These are phyloP conservation scores for Aspergillus novofumigatus DNA, from an alignment of 2,329 filamentous ascomycete species.

Conservation along the genomic window DNA sequence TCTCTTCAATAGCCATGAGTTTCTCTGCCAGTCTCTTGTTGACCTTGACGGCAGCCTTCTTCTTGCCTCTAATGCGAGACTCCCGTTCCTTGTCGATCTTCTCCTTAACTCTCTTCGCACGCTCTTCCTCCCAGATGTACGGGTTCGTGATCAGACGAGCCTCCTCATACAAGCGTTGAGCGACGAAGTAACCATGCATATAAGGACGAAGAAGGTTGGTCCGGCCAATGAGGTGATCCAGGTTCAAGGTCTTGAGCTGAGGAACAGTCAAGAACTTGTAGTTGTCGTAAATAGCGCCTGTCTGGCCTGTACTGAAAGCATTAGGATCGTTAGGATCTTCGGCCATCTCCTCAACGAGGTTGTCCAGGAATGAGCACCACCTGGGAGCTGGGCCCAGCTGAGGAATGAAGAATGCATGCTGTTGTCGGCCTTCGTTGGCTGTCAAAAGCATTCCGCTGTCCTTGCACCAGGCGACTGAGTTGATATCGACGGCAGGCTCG, in stretches of 20 bases:
- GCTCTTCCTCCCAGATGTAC: slow-evolving; percentile 88
- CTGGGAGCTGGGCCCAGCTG: slow-evolving; percentile 87
- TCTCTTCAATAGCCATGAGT: slow-evolving; percentile 58
- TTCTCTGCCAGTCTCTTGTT: slow-evolving; percentile 66
- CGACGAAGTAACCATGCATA: slow-evolving; percentile 99
- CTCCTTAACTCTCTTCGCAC: slow-evolving; percentile 84
- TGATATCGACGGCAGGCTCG: slow-evolving; percentile 90
- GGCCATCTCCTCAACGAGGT: slow-evolving; percentile 97
- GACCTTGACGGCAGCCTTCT: slow-evolving; percentile 87
- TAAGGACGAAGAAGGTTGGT: slow-evolving; percentile 88
- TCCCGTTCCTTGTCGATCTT: slow-evolving; percentile 98
- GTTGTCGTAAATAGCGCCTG: slow-evolving; percentile 88
- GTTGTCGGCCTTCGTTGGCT: slow-evolving; percentile 92
- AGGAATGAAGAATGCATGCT: slow-evolving; percentile 92
- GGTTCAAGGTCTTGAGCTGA: slow-evolving; percentile 77
- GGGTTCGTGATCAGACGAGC: slow-evolving; percentile 89
- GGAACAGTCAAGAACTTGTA: slow-evolving; percentile 94
- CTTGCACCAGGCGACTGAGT: slow-evolving; percentile 88
- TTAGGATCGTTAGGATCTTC: slow-evolving; percentile 67
- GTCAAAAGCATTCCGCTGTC: slow-evolving; percentile 93
- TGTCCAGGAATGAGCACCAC: slow-evolving; percentile 97
- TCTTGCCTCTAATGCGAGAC: slow-evolving; percentile 85
- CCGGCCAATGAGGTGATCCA: slow-evolving; percentile 85
- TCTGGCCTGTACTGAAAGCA: slow-evolving; percentile 41
- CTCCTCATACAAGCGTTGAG: slow-evolving; percentile 91